phyloP scores from a whole-genome alignment of 805 yeast genomes.

The Candida verbasci region DNA sequence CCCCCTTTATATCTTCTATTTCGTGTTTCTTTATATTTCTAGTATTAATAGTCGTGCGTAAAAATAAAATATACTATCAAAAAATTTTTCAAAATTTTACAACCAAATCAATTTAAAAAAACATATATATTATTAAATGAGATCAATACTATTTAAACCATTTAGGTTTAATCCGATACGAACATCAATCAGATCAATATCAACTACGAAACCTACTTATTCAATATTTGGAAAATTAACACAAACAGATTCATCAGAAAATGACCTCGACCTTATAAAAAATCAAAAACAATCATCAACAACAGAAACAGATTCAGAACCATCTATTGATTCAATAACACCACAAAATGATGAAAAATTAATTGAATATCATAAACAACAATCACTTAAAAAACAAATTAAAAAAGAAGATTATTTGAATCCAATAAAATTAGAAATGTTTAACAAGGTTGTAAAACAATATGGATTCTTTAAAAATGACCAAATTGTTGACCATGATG shows the following conservation, averaged over 20 bases:
- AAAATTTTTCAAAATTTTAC: not conserved
- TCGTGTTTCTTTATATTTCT: no score
- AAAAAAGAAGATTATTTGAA: conserved; percentile 55
- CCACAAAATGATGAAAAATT: conserved; percentile 33
- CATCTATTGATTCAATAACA: conserved; percentile 12
- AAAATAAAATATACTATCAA: no score
- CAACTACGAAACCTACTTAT: not conserved
- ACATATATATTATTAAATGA: not conserved
- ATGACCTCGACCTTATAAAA: not conserved
- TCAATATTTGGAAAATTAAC: conserved; percentile 5
- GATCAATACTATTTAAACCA: not conserved
- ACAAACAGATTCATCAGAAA: not conserved
- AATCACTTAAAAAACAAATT: conserved; percentile 36
- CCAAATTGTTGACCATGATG: conserved; percentile 42
- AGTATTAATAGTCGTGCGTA: no score
- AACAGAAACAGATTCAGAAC: not conserved
- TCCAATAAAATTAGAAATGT: conserved; percentile 67
- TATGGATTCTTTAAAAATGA: conserved; percentile 70
- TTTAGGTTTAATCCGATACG: not conserved
- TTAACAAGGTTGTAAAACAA: conserved; percentile 52
- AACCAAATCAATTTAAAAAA: no score
- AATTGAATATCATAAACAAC: conserved; percentile 47
- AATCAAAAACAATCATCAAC: conserved; percentile 3
- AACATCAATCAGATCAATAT: conserved; percentile 1
- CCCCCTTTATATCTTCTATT: no score